Base-by-base conservation (phyloP, 2,329 filamentous ascomycete species). In the Calonectria naviculata region DNA sequence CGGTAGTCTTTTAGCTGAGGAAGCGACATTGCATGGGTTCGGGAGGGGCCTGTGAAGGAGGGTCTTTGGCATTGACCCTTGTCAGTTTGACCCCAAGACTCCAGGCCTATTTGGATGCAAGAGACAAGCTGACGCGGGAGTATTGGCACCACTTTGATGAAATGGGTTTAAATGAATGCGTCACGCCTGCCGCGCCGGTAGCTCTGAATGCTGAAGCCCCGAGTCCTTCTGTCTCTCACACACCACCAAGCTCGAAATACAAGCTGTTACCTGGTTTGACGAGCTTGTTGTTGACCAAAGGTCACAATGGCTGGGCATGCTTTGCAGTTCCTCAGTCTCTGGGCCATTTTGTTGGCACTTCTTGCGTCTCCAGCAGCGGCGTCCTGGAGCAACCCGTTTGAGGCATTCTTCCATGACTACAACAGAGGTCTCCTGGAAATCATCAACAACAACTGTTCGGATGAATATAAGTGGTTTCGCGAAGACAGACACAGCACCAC, bases 371-470 rank as follows among this genome's bases (percentile, higher is more conserved):
- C 66, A 13, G 69, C 26, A 9, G 36, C 61, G 7, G 65, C 69
- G 9, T 44, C 24, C 28, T 69, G 60, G 69, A 10, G 1, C 2
- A 65, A 71, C 31, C 70, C 62, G 7, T 24, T 61, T 36, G 66
- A 71, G 8, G 15, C 17, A 28, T 71, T 69, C 42, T 71, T 60
- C 38, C 17, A 41, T 38, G 29, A 31, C 6, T 65, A 65, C 24
- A 65, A 60, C 44, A n/a, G 34, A 5, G 66, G 66, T 5, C 61
- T 71, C 41, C 65, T 46, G 26, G 66, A 56, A 2, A 65, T 65
- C 26, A 44, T 71, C n/a, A 28, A 58, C 17, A 69, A 65, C 19
- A 47, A 69, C 17, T 70, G 61, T 24, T 67, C 54, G 8, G 44
- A 63, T 8, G 42, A 65, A 29, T 70, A 70, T 31, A 49, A 56